Evolutionary conservation across 2,329 filamentous ascomycete species (phyloP).

Genomic region (Coniochaeta ligniaria): DNA sequence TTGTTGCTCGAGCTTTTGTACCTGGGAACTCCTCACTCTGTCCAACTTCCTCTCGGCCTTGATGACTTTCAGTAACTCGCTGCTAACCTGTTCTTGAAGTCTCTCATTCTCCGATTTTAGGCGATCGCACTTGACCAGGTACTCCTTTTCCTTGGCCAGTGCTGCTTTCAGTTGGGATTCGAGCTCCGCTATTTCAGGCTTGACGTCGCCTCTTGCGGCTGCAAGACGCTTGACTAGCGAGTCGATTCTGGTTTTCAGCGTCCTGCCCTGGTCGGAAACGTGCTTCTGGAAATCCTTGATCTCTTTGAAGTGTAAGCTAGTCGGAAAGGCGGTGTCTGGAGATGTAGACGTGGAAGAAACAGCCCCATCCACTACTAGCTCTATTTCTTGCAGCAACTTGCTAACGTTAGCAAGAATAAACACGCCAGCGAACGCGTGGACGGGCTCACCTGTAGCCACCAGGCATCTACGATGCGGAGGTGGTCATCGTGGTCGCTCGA

Average conservation of each 20-base stretch:
- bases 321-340: slow-evolving; percentile 48
- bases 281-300: slow-evolving; percentile 73
- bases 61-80: slow-evolving; percentile 84
- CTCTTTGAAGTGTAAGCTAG: slow-evolving; percentile 54
- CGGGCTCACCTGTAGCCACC: slow-evolving; percentile 78
- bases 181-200: slow-evolving; percentile 64
- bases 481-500: slow-evolving; percentile 86
- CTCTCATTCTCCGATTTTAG: slow-evolving; percentile 74
- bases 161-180: slow-evolving; percentile 70
- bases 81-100: slow-evolving; percentile 79
- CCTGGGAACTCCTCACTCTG: slow-evolving; percentile 77
- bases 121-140: slow-evolving; percentile 68
- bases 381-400: slow-evolving; percentile 58
- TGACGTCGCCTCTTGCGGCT: slow-evolving; percentile 42
- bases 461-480: slow-evolving; percentile 80
- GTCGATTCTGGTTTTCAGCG: slow-evolving; percentile 69
- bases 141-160: slow-evolving; percentile 75
- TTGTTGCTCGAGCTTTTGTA: slow-evolving; percentile 87
- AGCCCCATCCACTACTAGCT: slow-evolving; percentile 46
- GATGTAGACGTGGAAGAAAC: slow-evolving; percentile 34
- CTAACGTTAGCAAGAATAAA: slow-evolving; percentile 17
- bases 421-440: background rate
- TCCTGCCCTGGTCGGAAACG: slow-evolving; percentile 65
- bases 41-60: slow-evolving; percentile 94
- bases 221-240: slow-evolving; percentile 56